Evolutionary conservation across 2,329 filamentous ascomycete species (phyloP).

Genomic region (Bipolaris cookei): DNA sequence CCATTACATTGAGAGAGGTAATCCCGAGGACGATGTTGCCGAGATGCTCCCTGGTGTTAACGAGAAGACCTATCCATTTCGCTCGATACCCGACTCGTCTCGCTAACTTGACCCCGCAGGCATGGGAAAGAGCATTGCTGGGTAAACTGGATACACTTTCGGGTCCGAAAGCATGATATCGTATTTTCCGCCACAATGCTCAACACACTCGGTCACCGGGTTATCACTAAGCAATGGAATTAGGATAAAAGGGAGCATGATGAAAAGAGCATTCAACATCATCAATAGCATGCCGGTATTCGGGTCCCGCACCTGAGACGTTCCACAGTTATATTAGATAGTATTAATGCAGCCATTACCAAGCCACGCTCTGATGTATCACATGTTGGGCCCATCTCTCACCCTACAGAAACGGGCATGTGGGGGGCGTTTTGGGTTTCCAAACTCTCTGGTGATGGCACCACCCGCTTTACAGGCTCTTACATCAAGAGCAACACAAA

Average conservation of each 20-base stretch:
- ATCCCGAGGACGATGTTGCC: not conserved
- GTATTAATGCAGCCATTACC: conserved; percentile 8
- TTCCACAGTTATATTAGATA: conserved; percentile 5
- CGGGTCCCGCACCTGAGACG: not conserved
- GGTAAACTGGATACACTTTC: not conserved
- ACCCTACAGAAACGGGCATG: not conserved
- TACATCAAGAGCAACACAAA: conserved; percentile 9
- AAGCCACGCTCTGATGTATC: not conserved
- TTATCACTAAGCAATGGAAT: not conserved
- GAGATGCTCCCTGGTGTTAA: not conserved
- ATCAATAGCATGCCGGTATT: conserved; percentile 6
- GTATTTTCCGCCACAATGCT: not conserved
- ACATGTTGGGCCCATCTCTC: not conserved
- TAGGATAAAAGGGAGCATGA: conserved; percentile 3
- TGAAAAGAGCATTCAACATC: conserved; percentile 1
- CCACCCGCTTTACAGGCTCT: not conserved
- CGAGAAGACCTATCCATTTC: not conserved
- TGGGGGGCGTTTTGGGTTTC: not conserved
- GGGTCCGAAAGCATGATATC: not conserved
- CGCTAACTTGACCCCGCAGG: not conserved
- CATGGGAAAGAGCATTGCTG: not conserved
- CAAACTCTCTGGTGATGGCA: conserved; percentile 8
- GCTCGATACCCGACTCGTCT: not conserved
- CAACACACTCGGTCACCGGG: not conserved
- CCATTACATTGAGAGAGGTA: not conserved